phyloP scores from a whole-genome alignment of 2,329 filamentous ascomycete genomes.

The Rutstroemia sp. region DNA sequence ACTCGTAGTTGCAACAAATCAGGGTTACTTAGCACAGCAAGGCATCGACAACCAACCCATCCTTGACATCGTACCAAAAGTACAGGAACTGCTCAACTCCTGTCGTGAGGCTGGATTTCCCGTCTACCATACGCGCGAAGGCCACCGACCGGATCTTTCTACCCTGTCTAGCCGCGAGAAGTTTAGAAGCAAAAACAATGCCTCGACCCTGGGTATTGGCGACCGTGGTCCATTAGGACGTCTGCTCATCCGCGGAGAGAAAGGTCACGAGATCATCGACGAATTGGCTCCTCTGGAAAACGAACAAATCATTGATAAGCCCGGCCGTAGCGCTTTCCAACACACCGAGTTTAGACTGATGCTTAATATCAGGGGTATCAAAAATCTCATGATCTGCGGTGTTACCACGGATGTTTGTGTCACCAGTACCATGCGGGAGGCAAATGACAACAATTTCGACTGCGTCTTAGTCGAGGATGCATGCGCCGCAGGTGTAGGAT shows the following conservation, averaged over 20 bases:
- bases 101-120: slow-evolving; percentile 36
- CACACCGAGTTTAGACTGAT: slow-evolving; percentile 33
- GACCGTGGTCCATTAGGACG: slow-evolving; percentile 47
- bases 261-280: slow-evolving; percentile 48
- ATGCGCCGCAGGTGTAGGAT: slow-evolving; percentile 24
- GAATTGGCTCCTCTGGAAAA: slow-evolving; percentile 28
- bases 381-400: slow-evolving; percentile 29
- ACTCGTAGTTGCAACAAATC: slow-evolving; percentile 1
- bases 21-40: slow-evolving; percentile 39
- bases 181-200: slow-evolving; percentile 45
- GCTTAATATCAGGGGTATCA: slow-evolving; percentile 27
- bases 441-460: slow-evolving; percentile 30
- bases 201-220: slow-evolving; percentile 41
- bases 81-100: slow-evolving; percentile 33
- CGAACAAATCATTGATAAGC: slow-evolving; percentile 31
- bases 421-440: slow-evolving; percentile 30
- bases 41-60: slow-evolving; percentile 36
- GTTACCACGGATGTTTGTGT: slow-evolving; percentile 34
- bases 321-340: slow-evolving; percentile 30
- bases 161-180: slow-evolving; percentile 48
- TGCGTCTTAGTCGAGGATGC: slow-evolving; percentile 29
- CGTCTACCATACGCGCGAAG: slow-evolving; percentile 44
- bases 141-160: slow-evolving; percentile 46
- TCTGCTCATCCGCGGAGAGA: slow-evolving; percentile 50
- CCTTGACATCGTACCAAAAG: slow-evolving; percentile 37